Evolutionary conservation across 306 rosid species (phyloP).

Genomic region (Cucurbita argyrosperma): DNA sequence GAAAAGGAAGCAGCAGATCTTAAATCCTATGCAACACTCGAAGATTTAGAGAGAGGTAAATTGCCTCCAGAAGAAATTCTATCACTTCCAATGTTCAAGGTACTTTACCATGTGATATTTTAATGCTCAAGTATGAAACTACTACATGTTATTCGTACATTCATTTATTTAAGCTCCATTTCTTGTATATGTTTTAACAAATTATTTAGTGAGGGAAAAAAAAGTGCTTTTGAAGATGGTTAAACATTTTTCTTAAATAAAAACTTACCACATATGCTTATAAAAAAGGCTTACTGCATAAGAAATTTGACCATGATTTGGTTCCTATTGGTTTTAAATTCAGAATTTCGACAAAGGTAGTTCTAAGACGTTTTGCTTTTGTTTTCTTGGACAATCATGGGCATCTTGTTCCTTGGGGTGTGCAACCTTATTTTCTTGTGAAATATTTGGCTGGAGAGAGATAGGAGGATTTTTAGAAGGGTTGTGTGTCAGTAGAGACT

Average conservation of each 20-base stretch:
- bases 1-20: conserved; percentile 33
- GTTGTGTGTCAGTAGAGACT: not conserved
- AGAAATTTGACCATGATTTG: not conserved
- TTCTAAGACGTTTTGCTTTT: too few relatives aligned
- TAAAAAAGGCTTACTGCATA: not conserved
- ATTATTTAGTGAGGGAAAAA: not conserved
- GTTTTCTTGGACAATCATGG: not conserved
- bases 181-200: not conserved
- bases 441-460: not conserved
- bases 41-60: conserved; percentile 64
- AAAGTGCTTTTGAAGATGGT: not conserved
- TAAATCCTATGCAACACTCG: conserved; percentile 43
- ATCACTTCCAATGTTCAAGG: conserved; percentile 96
- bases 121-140: not conserved
- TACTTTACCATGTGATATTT: conserved; percentile 15
- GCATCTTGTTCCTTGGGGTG: not conserved
- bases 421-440: not conserved
- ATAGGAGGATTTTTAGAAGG: not conserved
- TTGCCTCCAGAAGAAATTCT: conserved; percentile 76
- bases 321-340: not conserved
- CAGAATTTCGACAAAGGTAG: not conserved
- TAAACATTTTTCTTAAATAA: not conserved
- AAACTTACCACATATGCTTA: not conserved
- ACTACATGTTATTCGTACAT: not conserved
- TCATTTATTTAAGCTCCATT: not conserved